Base-by-base conservation (phyloP, 305 asterid species). In the Caryopteris hybrid region DNA sequence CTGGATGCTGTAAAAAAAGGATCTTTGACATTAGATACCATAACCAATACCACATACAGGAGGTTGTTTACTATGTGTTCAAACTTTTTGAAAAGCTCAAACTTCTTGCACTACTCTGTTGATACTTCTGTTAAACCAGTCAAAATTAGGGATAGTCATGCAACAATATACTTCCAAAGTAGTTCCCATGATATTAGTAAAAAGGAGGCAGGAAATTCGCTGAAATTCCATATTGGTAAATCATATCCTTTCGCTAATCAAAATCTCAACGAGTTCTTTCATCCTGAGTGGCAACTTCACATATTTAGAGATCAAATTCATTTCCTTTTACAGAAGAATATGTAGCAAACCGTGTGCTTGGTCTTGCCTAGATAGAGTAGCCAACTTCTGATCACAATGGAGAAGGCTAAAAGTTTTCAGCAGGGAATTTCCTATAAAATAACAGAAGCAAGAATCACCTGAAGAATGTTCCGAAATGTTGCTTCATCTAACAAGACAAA, bases 401-500 rank as follows among this genome's bases (percentile, higher is more conserved):
- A n/a, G 41, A 43, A 71, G n/a, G 33, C 39, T 25, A 13, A 21
- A 14, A 22, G 18, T 36, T 50, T 55, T 23, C 45, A 38, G 13
- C 41, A 46, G 16, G 14, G 9, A 45, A 31, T 53, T 60, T 17
- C 11, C 20, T 12, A 36, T 34, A 25, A 23, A 72, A 63, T n/a
- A 66, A 41, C 65, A 45, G 57, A 70, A 46, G 48, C 17, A 69
- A 68, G 50, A 66, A 69, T 80, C 80, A 91, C 99, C 97, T 91
- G 95, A 76, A 94, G 88, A 79, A 94, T 88, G 71, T 79, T 81
- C 65, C 86, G 67, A 52, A 91, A 87, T 14, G 90, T 86, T 67
- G 85, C 81, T 81, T 82, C 90, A 38, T 91, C 97, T 72, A 94
- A 81, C 95, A 80, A 75, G 84, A 86, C 83, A 87, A 91, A 94